Evolutionary conservation across 768 basidiomycete genomes (phyloP), one percentile per base, ranked within the genome.

Genomic region (Dentipellis sp.): DNA sequence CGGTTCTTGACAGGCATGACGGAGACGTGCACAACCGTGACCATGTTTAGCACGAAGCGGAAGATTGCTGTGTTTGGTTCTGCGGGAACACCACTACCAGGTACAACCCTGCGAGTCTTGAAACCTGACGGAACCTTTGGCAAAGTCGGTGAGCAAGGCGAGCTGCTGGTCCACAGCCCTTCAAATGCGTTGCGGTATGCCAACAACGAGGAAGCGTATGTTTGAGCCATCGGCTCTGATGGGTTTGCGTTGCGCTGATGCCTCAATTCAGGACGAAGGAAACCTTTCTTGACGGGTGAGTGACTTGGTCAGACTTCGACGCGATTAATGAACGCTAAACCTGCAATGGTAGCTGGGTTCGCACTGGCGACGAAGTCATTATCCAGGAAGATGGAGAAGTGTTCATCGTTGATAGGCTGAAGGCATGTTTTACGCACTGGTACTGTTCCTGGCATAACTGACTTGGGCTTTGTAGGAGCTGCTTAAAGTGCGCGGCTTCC

Each of bases 401-500:
- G 4, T 79, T 80, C 62, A 74, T 86, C 40, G 67, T 84, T 10
- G 84, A 86, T 63, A 72, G 84, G 40, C 62, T 86, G 19, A 87
- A 86, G 73, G 83, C 51, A 29, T 45, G 9, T 56, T 17, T 10
- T 4, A 21, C 6, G 10, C 50, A 21, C 12, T 17, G n/a, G 8
- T 6, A 22, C 42, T 11, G 8, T 23, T 19, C 22, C 51, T 56
- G 23, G 17, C 39, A 14, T 37, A 58, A 64, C 72, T 71, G 14
- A 55, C 34, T 35, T 19, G 16, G 39, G n/a, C 36, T 9, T 19
- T 19, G 34, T 52, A 83, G 81, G 84, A 86, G 68, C 74, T 86
- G 29, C 69, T 87, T 64, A 87, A 88, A 71, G 81, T 84, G 45
- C 76, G 70, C 63, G 86, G 87, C 2, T 84, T 83, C 65, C 86